A percentile compares a stretch with the other conserved stretches of the same genome.
Conservation (phyloP, 352 stramenopile species). For the Hyaloperonospora brassicae region DNA sequence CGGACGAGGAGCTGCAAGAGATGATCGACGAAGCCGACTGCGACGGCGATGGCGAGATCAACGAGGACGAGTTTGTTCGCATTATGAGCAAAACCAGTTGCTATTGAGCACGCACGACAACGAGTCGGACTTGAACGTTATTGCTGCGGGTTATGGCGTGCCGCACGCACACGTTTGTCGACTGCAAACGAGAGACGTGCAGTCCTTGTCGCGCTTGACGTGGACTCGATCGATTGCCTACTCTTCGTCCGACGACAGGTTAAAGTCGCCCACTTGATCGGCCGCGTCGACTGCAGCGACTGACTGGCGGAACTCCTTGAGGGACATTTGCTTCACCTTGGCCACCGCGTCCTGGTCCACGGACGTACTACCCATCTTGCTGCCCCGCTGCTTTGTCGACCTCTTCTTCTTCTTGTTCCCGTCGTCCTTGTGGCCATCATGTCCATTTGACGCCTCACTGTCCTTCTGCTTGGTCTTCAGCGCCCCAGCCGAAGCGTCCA, state of each 20-base stretch:
- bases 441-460: constrained; percentile 15
- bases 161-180: too few species aligned
- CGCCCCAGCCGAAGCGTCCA: constrained; percentile 45
- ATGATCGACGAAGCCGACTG: constrained; percentile 97
- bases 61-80: constrained; percentile 91
- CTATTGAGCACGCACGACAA: constrained; percentile 30
- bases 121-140: background rate
- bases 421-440: constrained; percentile 6
- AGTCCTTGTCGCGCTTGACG: too few species aligned
- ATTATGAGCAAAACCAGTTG: constrained; percentile 97
- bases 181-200: too few species aligned
- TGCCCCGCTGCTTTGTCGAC: constrained; percentile 25
- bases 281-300: constrained; percentile 60
- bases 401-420: constrained; percentile 33
- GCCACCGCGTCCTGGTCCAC: constrained; percentile 59
- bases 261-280: constrained; percentile 72
- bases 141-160: too few species aligned
- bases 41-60: constrained; percentile 95
- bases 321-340: constrained; percentile 76
- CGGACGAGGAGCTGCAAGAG: constrained; percentile 94
- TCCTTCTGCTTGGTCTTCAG: constrained; percentile 33
- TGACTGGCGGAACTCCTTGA: constrained; percentile 76
- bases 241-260: constrained; percentile 70
- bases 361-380: constrained; percentile 22
- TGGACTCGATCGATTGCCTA: constrained; percentile 8